Conservation (phyloP, 257 asterid species). For the Rauvolfia tetraphylla region DNA sequence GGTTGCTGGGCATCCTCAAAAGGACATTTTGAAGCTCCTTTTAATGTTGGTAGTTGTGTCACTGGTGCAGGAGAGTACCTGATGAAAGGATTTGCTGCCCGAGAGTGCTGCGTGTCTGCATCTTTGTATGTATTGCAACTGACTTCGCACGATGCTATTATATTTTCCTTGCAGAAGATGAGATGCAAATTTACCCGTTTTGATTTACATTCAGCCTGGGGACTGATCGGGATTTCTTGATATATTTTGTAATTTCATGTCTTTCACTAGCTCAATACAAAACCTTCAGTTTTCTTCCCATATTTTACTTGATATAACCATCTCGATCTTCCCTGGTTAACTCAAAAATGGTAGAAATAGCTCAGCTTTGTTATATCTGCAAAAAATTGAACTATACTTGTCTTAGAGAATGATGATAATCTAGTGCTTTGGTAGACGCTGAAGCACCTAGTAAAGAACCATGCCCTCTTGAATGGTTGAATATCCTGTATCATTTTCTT, state of each 20-base stretch:
- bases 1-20: slow-evolving; percentile 94
- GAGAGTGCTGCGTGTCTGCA: slow-evolving; percentile 80
- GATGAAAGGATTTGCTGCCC: slow-evolving; percentile 78
- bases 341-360: too few relatives aligned
- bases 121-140: slow-evolving; percentile 43
- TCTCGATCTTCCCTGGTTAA: background rate
- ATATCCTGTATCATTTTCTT: background rate
- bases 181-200: background rate
- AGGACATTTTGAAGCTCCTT: slow-evolving; percentile 55
- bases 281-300: background rate
- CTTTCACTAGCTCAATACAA: background rate
- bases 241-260: background rate
- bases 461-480: background rate
- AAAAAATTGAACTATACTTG: background rate
- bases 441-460: background rate
- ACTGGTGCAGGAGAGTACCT: slow-evolving; percentile 97
- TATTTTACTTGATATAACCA: background rate
- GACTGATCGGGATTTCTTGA: background rate
- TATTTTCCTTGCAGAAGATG: background rate
- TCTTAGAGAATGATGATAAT: background rate
- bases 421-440: background rate
- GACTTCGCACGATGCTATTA: background rate
- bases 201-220: background rate
- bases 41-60: slow-evolving; percentile 72
- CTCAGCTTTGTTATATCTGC: background rate